A percentile compares a stretch with the other conserved stretches of the same genome.
phyloP scores from a whole-genome alignment of 148 eudicot genomes.

The Vaccinium corymbosum region DNA sequence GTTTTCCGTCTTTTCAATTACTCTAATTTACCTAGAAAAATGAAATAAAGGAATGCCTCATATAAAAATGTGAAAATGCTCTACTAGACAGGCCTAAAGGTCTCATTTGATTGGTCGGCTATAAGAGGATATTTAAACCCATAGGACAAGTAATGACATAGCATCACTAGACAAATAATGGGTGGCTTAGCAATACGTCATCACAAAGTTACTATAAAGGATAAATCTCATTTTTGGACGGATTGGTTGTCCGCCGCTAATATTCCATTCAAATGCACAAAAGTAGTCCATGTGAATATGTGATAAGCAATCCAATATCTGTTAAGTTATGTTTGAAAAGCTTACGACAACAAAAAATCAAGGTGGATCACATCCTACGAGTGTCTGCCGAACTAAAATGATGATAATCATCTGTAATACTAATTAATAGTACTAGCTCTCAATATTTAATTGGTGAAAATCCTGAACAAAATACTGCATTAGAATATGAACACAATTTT shows the following conservation, averaged over 20 bases:
- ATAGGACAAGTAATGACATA: neutral
- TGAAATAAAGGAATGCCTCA: neutral
- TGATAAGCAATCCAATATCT: neutral
- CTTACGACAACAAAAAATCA: neutral
- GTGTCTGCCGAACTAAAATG: neutral
- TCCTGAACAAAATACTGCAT: no score
- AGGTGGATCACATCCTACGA: neutral
- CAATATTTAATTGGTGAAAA: neutral
- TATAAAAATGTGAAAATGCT: neutral
- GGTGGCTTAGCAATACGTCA: neutral
- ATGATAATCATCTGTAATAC: neutral
- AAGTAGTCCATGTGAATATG: neutral
- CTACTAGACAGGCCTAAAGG: neutral
- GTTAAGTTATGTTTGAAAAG: neutral
- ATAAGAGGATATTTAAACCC: neutral
- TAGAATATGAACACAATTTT: neutral
- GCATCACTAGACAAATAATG: neutral
- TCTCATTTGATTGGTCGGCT: neutral
- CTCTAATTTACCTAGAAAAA: neutral
- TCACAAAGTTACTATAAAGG: neutral
- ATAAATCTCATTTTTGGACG: neutral
- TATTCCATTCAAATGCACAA: neutral
- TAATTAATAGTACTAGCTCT: neutral
- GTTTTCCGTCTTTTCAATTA: neutral
- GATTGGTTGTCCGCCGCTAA: neutral